Base-by-base conservation (phyloP, 768 basidiomycete species). In the Chlorophyllum brunneum region DNA sequence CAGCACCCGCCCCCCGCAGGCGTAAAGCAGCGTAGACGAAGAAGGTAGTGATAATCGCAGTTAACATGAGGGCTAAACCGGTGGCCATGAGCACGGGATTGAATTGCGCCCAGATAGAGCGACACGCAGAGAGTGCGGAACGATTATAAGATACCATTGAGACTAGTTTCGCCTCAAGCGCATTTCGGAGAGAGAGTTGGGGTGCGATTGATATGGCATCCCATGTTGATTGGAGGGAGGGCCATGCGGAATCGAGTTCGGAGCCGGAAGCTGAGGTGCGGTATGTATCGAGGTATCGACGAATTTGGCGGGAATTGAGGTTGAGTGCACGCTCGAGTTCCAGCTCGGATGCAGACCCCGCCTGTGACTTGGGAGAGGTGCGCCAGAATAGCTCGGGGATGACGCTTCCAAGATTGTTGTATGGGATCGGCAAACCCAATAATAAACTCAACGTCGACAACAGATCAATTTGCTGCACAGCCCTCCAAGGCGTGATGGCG, bases 91-190 rank as follows among this genome's bases (percentile, higher is more conserved):
- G 72, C 1, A 79, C 60, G 2, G 86, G 73, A 57, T 93, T 90
- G 74, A 99, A 98, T 61, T 92, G 91, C 1, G 97, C 95, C 97
- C 97, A 99, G 49, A 98, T 82, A 10, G 79, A 67, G 5, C 95
- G 86, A 62, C 95, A 95, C 2, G 78, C 78, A 1, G 76, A 69
- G 29, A 94, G 76, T 4, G 88, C 82, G 13, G 75, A 64, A 7
- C 82, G 75, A 10, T 80, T 82, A 62, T 83, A 92, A 15, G 74
- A 67, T 42, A 75, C 68, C 34, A 74, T 61, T 9, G 74, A 59
- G 13, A 78, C 61, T 30, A 75, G 62, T 22, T 69, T 66, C 33
- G 63, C 64, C 30, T 74, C 70, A 8, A 47, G 54, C 2, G 60
- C 51, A 20, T 57, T 41, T 1, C 54, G 57, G n/a, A 50, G 13